A percentile compares a stretch with the other conserved stretches of the same genome.
These are phyloP conservation scores for Plenodomus tracheiphilus DNA, from an alignment of 2,329 filamentous ascomycete genomes.

Conservation along the genomic window DNA sequence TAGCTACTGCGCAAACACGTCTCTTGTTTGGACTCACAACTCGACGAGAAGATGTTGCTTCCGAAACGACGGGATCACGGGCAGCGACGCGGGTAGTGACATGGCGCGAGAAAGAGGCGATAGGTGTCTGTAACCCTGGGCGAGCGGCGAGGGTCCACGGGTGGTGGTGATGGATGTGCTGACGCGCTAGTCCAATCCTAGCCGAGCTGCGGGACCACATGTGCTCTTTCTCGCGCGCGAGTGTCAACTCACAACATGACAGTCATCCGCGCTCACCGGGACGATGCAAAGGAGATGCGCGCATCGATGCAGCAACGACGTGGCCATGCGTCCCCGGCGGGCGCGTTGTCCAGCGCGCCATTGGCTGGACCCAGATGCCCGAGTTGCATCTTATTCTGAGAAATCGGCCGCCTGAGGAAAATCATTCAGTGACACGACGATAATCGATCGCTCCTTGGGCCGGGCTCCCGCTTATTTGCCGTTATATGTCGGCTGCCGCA, in stretches of 20 bases:
- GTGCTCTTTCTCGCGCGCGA: conserved; percentile 1
- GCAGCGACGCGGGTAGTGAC: conserved; percentile 26
- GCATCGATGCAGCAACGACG: conserved; percentile 18
- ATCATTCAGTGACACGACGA: conserved; percentile 1
- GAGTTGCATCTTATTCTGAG: neutral
- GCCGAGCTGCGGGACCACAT: conserved; percentile 10
- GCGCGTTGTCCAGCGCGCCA: neutral
- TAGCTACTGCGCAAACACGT: conserved; percentile 10
- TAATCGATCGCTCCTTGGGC: conserved; percentile 3
- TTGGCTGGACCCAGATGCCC: neutral
- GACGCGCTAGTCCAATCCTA: conserved; percentile 8
- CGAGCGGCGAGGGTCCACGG: neutral
- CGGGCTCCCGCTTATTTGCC: conserved; percentile 4
- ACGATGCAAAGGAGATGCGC: conserved; percentile 16
- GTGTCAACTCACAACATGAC: conserved; percentile 5
- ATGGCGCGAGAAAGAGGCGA: conserved; percentile 17
- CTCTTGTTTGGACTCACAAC: conserved; percentile 63
- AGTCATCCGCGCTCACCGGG: conserved; percentile 2
- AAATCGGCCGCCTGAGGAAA: neutral
- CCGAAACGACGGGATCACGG: conserved; percentile 56
- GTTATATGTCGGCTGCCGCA: neutral
- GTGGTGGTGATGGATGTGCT: neutral
- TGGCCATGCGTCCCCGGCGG: conserved; percentile 10
- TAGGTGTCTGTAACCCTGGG: conserved; percentile 8
- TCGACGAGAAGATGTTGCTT: conserved; percentile 78